These are phyloP conservation scores for Pseudomonodictys pantanalensis DNA, from an alignment of 495 filamentous ascomycete species.

Conservation along the genomic window DNA sequence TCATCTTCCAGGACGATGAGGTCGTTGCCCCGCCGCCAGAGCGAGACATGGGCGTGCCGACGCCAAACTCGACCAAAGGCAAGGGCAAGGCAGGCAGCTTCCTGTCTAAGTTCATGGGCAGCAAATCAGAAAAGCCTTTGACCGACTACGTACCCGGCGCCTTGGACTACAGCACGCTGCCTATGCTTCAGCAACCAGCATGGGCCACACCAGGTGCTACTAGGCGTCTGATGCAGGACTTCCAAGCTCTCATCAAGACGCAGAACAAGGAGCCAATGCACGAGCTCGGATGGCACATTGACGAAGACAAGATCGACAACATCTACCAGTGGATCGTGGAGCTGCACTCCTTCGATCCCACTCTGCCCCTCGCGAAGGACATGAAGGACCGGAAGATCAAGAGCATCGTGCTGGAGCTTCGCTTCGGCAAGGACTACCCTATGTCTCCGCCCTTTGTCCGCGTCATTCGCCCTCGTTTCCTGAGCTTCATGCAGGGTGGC, in stretches of 20 bases:
- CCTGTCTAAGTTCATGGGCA: slow-evolving; percentile 25
- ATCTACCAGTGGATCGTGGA: slow-evolving; percentile 94
- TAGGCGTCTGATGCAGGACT: slow-evolving; percentile 59
- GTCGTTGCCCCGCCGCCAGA: not conserved
- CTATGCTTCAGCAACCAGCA: slow-evolving; percentile 58
- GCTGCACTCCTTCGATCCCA: slow-evolving; percentile 73
- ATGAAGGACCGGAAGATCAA: slow-evolving; percentile 60
- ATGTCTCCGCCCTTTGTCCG: slow-evolving; percentile 81
- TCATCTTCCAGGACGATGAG: slow-evolving; percentile 45
- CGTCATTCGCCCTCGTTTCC: slow-evolving; percentile 76
- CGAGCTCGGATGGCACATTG: slow-evolving; percentile 83
- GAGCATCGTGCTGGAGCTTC: slow-evolving; percentile 76
- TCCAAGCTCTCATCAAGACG: slow-evolving; percentile 58
- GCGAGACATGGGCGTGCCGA: slow-evolving; percentile 10
- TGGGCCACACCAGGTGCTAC: slow-evolving; percentile 67
- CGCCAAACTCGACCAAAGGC: slow-evolving; percentile 19
- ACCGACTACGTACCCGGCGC: slow-evolving; percentile 68
- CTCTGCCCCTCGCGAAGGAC: slow-evolving; percentile 69
- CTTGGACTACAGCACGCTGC: slow-evolving; percentile 55
- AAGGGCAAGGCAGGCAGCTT: slow-evolving; percentile 31
- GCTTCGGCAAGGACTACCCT: slow-evolving; percentile 72
- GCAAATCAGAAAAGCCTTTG: slow-evolving; percentile 21
- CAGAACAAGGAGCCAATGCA: slow-evolving; percentile 62
- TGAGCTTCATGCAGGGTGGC: slow-evolving; percentile 66
- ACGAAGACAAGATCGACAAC: slow-evolving; percentile 59